Conservation (phyloP, 768 basidiomycete species). For the Kwoniella mangroviensis region DNA sequence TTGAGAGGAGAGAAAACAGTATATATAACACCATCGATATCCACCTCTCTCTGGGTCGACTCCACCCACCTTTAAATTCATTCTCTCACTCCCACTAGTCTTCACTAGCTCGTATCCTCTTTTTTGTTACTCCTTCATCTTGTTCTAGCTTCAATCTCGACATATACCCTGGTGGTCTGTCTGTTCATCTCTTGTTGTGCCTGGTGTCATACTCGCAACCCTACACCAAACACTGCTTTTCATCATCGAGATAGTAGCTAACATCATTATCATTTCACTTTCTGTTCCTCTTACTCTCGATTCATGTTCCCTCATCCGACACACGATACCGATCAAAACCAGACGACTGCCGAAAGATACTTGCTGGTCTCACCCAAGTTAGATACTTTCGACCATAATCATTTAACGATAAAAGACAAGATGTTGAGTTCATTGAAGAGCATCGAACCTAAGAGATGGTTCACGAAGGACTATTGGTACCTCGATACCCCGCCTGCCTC, state of each 20-base stretch:
- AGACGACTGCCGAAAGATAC: slow-evolving; percentile 1
- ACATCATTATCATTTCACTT: not conserved
- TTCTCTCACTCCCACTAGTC: not conserved
- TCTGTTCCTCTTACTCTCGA: not conserved
- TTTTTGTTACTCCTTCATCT: not conserved
- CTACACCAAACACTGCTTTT: not conserved
- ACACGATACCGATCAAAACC: slow-evolving; percentile 1
- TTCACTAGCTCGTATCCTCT: not conserved
- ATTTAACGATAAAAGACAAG: slow-evolving; percentile 3
- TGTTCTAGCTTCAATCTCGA: not conserved
- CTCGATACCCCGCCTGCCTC: slow-evolving; percentile 51
- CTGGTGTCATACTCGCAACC: not conserved
- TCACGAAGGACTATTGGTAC: slow-evolving; percentile 45
- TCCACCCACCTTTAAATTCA: not conserved
- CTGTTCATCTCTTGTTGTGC: not conserved
- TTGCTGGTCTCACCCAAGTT: slow-evolving; percentile 6
- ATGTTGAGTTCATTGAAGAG: slow-evolving; percentile 11
- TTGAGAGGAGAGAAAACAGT: not conserved
- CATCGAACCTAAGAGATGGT: slow-evolving; percentile 37
- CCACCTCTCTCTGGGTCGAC: not conserved
- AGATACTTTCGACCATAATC: not conserved
- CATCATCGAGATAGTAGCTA: not conserved
- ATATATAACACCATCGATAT: not conserved
- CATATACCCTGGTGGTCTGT: not conserved
- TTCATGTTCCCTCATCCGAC: not conserved